A percentile compares a stretch with the other conserved stretches of the same genome.
Conservation (phyloP, 148 eudicot species). For the Dysphania ambrosioides region DNA sequence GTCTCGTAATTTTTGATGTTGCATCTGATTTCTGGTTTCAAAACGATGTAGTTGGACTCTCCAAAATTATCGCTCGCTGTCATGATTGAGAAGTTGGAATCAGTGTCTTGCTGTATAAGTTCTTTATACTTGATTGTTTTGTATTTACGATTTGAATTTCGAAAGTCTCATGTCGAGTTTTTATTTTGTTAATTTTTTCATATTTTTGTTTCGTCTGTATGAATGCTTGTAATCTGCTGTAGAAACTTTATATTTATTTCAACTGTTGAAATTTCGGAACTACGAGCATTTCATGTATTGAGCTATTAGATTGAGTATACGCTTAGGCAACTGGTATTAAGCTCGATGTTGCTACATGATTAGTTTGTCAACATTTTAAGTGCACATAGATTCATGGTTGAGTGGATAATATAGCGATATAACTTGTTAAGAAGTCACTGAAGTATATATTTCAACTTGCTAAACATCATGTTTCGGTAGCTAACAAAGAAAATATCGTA, state of each 20-base stretch:
- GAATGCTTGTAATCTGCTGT: background rate
- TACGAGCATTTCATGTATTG: background rate
- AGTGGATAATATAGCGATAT: background rate
- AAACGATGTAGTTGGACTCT: background rate
- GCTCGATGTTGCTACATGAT: background rate
- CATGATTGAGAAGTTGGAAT: background rate
- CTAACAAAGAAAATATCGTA: background rate
- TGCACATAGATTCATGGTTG: background rate
- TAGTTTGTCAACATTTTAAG: background rate
- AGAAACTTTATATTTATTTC: background rate
- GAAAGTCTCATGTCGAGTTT: background rate
- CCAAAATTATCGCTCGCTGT: slow-evolving; percentile 6
- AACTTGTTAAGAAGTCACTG: background rate
- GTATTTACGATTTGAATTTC: background rate
- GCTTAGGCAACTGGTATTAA: background rate
- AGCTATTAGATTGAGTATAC: background rate
- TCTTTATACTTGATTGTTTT: background rate
- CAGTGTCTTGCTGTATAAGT: background rate
- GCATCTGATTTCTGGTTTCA: background rate
- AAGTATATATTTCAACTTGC: background rate
- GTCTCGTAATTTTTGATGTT: background rate
- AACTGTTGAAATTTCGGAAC: background rate
- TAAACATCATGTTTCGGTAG: background rate
- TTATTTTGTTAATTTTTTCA: background rate
- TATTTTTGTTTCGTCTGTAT: background rate